Evolutionary conservation across 805 yeast genomes (phyloP), one percentile per base, ranked within the genome.

Genomic region (Isabelozyma heimii): DNA sequence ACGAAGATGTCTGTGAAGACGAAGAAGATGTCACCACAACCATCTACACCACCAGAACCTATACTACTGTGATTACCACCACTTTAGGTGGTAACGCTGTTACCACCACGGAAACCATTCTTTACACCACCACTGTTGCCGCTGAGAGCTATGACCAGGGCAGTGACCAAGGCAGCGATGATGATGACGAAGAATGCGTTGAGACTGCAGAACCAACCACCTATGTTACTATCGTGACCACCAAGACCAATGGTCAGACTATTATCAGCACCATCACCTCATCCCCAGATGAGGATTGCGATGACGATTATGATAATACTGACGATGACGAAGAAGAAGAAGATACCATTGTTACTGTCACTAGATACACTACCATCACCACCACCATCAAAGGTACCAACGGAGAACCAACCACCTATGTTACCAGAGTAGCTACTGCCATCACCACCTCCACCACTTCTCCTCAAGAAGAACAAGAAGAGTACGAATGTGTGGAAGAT

Each of bases 401-500:
- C 17, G 43, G 40, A 6, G 17, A 38, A 15, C 42, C 50, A 27
- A 43, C 43, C 17, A 20, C 43, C 10, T 15, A 30, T 28, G 44
- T 42, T 47, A 53, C 45, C 35, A 43, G 46, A 14, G 20, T 37
- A 37, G 43, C 50, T 9, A 16, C 39, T 7, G 43, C 27, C 16
- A 35, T 28, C 14, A 26, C 43, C 8, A 17, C 27, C 15, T 4
- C 14, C 3, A 13, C 35, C 35, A 13, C 35, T 38, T 54, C 48
- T 37, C 16, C 41, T 12, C 42, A n/a, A 38, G 58, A 52, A 10
- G 49, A 43, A 37, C 5, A 37, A 5, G 40, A 10, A 7, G 62
- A 54, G 33, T 47, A 48, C 15, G 52, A 54, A 43, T 53, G 58
- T 49, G 54, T 43, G 16, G 52, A 49, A 13, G 42, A 16, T 15